Percentiles rank a stretch among this genome's conserved stretches.
Evolutionary conservation across 176 grass and related monocot genomes (phyloP).

Genomic region (Avena eriantha): DNA sequence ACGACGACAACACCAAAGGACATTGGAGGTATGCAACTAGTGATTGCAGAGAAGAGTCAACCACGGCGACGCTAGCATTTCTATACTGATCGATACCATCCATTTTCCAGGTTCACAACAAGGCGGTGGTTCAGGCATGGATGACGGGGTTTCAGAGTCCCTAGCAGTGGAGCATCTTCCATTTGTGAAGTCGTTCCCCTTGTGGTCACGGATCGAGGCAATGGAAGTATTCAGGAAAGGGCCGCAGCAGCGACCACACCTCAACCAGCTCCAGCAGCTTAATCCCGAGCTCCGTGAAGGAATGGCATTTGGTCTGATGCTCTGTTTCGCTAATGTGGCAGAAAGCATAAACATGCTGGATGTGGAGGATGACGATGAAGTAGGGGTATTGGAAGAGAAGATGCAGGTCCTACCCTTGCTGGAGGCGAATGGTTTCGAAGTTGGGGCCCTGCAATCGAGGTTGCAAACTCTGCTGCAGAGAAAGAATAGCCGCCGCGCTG

Average conservation of each 20-base stretch:
- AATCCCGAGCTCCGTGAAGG: conserved; percentile 58
- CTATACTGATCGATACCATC: not conserved
- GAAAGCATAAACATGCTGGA: conserved; percentile 46
- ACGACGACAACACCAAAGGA: not conserved
- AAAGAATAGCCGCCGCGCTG: not conserved
- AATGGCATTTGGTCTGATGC: conserved; percentile 72
- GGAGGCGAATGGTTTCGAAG: conserved; percentile 71
- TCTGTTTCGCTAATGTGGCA: conserved; percentile 56
- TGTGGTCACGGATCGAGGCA: conserved; percentile 59
- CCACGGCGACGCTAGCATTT: not conserved
- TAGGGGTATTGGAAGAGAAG: conserved; percentile 41
- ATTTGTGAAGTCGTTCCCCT: conserved; percentile 43
- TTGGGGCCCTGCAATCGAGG: conserved; percentile 44
- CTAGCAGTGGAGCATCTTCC: conserved; percentile 14
- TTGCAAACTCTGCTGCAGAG: conserved; percentile 44
- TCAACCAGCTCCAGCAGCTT: conserved; percentile 31
- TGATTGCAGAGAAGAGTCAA: not conserved
- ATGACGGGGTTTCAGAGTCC: not conserved
- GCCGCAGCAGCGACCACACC: conserved; percentile 55
- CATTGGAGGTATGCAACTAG: not conserved
- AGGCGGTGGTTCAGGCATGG: not conserved
- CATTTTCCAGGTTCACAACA: conserved; percentile 33
- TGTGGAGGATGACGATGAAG: conserved; percentile 29
- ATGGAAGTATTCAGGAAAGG: conserved; percentile 55
- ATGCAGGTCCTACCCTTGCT: conserved; percentile 49